These are phyloP conservation scores for Globisporangium rhizosaccharum DNA, from an alignment of 352 stramenopile genomes.

Conservation along the genomic window DNA sequence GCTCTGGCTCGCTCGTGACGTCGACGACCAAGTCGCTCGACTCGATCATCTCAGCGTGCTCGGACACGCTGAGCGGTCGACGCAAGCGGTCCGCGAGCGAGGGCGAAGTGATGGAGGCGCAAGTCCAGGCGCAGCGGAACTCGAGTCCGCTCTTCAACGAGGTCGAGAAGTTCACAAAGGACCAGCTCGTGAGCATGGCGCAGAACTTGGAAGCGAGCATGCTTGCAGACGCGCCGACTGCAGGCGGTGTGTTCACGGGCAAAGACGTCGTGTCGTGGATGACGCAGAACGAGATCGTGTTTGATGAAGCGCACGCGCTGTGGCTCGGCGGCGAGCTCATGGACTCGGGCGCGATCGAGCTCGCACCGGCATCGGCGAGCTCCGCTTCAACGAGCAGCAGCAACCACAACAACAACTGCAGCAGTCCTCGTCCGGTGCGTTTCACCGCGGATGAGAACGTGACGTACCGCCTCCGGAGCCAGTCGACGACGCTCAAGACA, in stretches of 20 bases:
- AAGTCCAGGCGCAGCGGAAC: slow-evolving; percentile 15
- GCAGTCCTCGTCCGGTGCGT: slow-evolving; percentile 11
- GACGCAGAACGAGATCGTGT: slow-evolving; percentile 74
- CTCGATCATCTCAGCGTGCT: slow-evolving; percentile 54
- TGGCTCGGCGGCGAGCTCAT: slow-evolving; percentile 78
- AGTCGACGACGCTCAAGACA: slow-evolving; percentile 27
- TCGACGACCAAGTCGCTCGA: slow-evolving; percentile 67
- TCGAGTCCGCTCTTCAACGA: slow-evolving; percentile 34
- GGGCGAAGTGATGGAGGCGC: slow-evolving; percentile 29
- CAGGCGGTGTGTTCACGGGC: slow-evolving; percentile 51
- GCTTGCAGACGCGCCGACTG: slow-evolving; percentile 29
- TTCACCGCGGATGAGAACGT: slow-evolving; percentile 11
- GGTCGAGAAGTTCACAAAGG: slow-evolving; percentile 71
- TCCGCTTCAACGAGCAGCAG: neutral
- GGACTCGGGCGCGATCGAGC: slow-evolving; percentile 46
- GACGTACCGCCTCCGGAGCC: slow-evolving; percentile 33
- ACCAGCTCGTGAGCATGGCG: slow-evolving; percentile 72
- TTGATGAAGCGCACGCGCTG: slow-evolving; percentile 55
- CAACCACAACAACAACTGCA: slow-evolving; percentile 20
- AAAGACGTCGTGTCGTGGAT: slow-evolving; percentile 66
- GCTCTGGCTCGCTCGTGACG: slow-evolving; percentile 56
- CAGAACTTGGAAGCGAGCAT: slow-evolving; percentile 69
- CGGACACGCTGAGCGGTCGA: slow-evolving; percentile 38
- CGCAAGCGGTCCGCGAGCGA: slow-evolving; percentile 57
- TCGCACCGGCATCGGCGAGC: neutral